Conservation (phyloP, 306 rosid genomes). For the Lablab purpureus region DNA sequence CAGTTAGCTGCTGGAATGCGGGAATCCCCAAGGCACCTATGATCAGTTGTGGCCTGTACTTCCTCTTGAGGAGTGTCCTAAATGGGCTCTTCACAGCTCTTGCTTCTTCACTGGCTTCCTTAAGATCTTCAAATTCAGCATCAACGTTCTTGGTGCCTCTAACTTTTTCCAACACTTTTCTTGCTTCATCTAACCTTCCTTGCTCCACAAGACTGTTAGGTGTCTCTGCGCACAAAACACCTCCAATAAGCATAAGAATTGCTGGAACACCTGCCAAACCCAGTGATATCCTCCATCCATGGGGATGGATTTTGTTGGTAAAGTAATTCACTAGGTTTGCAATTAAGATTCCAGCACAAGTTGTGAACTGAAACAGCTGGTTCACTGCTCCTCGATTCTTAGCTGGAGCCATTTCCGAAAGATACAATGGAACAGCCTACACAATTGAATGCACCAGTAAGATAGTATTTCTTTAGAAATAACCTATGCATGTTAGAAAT, state of each 20-base stretch:
- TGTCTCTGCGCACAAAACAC: slow-evolving; percentile 89
- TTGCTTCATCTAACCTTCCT: slow-evolving; percentile 78
- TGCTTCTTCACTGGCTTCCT: slow-evolving; percentile 87
- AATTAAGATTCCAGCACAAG: slow-evolving; percentile 77
- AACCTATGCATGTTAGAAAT: not conserved
- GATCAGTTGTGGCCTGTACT: slow-evolving; percentile 90
- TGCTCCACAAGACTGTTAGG: slow-evolving; percentile 97
- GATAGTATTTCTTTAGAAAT: not conserved
- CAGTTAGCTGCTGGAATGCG: slow-evolving; percentile 96
- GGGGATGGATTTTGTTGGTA: slow-evolving; percentile 75
- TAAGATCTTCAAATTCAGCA: slow-evolving; percentile 84
- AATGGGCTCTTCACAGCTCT: slow-evolving; percentile 68
- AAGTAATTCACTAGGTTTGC: slow-evolving; percentile 85
- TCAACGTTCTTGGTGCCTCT: slow-evolving; percentile 89
- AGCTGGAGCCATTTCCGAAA: slow-evolving; percentile 97
- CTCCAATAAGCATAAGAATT: slow-evolving; percentile 80
- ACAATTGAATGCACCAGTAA: slow-evolving; percentile 15
- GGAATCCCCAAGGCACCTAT: slow-evolving; percentile 95
- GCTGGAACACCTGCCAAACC: slow-evolving; percentile 95
- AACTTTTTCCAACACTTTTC: slow-evolving; percentile 75
- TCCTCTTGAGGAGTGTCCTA: slow-evolving; percentile 68
- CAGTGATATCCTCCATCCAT: slow-evolving; percentile 94
- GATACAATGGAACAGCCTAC: slow-evolving; percentile 97
- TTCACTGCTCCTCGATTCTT: slow-evolving; percentile 85
- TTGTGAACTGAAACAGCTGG: slow-evolving; percentile 93